Conservation (phyloP, 345 rosid species). For the Eutrema heterophyllum region DNA sequence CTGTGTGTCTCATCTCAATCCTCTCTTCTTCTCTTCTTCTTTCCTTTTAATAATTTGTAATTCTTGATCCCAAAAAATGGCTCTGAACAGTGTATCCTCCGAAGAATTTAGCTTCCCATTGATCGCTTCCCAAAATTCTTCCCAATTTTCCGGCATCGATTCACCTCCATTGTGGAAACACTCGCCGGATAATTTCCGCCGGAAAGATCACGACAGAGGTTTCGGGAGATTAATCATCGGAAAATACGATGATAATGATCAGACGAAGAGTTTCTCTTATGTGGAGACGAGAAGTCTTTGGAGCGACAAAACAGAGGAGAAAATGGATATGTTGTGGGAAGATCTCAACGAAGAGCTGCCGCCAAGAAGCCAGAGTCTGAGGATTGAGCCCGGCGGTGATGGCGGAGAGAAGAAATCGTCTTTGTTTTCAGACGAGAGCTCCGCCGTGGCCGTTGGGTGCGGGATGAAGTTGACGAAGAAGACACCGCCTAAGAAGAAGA, state of each 20-base stretch:
- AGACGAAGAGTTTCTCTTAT: slow-evolving; percentile 38
- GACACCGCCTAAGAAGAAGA: slow-evolving; percentile 15
- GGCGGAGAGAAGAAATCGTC: slow-evolving; percentile 10
- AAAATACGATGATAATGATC: slow-evolving; percentile 1
- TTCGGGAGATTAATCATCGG: background rate
- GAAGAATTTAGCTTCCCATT: slow-evolving; percentile 79
- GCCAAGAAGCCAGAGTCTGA: slow-evolving; percentile 20
- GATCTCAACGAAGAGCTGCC: slow-evolving; percentile 63
- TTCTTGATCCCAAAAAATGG: slow-evolving; percentile 24
- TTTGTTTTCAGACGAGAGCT: background rate
- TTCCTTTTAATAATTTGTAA: background rate
- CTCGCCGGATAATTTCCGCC: slow-evolving; percentile 36
- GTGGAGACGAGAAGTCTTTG: slow-evolving; percentile 23
- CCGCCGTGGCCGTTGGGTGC: slow-evolving; percentile 27
- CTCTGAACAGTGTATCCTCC: slow-evolving; percentile 16
- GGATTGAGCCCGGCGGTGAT: background rate
- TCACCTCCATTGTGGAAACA: slow-evolving; percentile 75
- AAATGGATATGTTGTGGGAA: slow-evolving; percentile 89
- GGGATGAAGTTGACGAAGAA: slow-evolving; percentile 33
- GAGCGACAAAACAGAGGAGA: slow-evolving; percentile 39
- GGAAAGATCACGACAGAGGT: background rate
- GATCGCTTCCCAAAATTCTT: slow-evolving; percentile 22
- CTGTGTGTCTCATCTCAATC: slow-evolving; percentile 18
- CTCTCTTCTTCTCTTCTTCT: background rate
- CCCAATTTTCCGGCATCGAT: slow-evolving; percentile 31